Percentiles rank a stretch among this genome's conserved stretches.
Evolutionary conservation across 1,139 yeast genomes (phyloP).

Genomic region (Debaryomyces subglobosus): DNA sequence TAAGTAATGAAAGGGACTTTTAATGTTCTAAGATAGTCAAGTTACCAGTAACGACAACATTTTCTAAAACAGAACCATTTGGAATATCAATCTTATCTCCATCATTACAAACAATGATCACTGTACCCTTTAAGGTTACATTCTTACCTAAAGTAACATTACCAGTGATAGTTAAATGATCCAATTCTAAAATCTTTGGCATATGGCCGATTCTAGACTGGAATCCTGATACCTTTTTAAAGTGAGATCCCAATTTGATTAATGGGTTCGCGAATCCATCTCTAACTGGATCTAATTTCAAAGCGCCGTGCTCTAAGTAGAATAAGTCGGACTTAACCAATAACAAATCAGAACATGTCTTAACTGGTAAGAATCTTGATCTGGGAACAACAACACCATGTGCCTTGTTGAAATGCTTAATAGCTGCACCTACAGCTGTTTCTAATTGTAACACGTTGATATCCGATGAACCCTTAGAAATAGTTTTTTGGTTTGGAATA

Average conservation of each 20-base stretch:
- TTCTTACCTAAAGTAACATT: constrained; percentile 89
- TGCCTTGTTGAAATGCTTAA: constrained; percentile 91
- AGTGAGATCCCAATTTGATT: constrained; percentile 94
- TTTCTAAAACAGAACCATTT: constrained; percentile 90
- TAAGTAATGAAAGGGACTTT: background rate
- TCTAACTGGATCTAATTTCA: constrained; percentile 80
- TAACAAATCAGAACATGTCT: constrained; percentile 92
- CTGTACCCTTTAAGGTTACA: constrained; percentile 94
- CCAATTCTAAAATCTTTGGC: constrained; percentile 93
- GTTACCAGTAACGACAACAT: constrained; percentile 96
- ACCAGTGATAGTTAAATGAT: constrained; percentile 96
- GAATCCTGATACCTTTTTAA: constrained; percentile 92
- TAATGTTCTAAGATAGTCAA: constrained; percentile 93
- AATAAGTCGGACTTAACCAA: constrained; percentile 96
- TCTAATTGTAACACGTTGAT: constrained; percentile 91
- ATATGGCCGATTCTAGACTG: constrained; percentile 90
- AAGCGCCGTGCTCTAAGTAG: constrained; percentile 88
- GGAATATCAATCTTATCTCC: constrained; percentile 98
- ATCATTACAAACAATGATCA: constrained; percentile 94
- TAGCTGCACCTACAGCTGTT: constrained; percentile 99
- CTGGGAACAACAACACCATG: constrained; percentile 99
- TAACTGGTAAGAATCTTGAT: constrained; percentile 95
- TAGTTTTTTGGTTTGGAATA: constrained; percentile 89
- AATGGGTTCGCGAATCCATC: constrained; percentile 90
- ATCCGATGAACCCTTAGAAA: constrained; percentile 75